These are phyloP conservation scores for Hymenoscyphus infarciens DNA, from an alignment of 2,329 filamentous ascomycete species.

Conservation along the genomic window DNA sequence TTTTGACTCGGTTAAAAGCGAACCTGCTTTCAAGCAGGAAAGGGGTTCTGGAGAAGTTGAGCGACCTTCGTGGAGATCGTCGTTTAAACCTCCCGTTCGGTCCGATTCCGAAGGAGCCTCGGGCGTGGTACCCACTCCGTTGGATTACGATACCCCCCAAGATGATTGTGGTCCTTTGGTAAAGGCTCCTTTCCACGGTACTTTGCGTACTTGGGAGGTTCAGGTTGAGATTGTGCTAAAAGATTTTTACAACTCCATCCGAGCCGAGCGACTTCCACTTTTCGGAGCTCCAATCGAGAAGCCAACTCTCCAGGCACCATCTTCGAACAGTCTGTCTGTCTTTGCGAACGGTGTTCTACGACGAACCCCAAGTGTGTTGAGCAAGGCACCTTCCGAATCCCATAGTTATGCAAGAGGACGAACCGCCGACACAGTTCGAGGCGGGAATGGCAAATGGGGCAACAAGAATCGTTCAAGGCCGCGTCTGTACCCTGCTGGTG, in stretches of 20 bases:
- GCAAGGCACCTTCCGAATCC: constrained; percentile 86
- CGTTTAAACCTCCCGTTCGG: constrained; percentile 33
- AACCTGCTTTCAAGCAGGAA: constrained; percentile 23
- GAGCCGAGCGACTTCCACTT: constrained; percentile 79
- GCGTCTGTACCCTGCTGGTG: constrained; percentile 70
- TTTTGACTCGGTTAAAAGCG: constrained; percentile 25
- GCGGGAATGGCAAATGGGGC: constrained; percentile 60
- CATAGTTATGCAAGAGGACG: constrained; percentile 62
- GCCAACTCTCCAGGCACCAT: constrained; percentile 39
- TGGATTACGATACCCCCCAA: constrained; percentile 35
- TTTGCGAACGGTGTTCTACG: constrained; percentile 66
- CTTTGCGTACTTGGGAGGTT: constrained; percentile 76
- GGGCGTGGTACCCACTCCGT: constrained; percentile 39
- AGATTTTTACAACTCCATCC: constrained; percentile 86
- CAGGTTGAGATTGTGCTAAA: constrained; percentile 90
- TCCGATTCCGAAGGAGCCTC: constrained; percentile 32
- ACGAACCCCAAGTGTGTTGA: constrained; percentile 84
- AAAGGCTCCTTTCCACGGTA: constrained; percentile 69
- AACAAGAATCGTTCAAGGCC: constrained; percentile 83
- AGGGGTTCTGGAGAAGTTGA: constrained; percentile 34
- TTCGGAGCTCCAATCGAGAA: constrained; percentile 63
- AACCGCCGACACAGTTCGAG: constrained; percentile 51
- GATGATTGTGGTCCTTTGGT: constrained; percentile 74
- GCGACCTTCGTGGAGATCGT: constrained; percentile 33
- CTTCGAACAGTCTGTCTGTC: constrained; percentile 66